Evolutionary conservation across 176 grass and related monocot genomes (phyloP).

Genomic region (Triticum monococcum): DNA sequence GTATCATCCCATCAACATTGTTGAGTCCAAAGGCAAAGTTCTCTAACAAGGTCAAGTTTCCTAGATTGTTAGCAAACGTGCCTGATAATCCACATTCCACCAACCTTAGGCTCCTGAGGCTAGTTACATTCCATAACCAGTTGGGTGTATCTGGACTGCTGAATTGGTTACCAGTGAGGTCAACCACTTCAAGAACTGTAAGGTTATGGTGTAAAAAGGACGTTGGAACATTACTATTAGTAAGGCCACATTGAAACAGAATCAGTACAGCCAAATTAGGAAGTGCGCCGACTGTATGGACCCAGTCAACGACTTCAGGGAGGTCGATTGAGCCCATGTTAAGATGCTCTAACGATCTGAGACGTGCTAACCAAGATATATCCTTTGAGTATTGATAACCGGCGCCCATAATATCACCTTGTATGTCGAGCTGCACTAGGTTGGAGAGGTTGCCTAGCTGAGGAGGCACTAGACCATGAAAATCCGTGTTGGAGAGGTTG

Average conservation of each 20-base stretch:
- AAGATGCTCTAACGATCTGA: constrained; percentile 14
- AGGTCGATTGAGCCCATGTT: background rate
- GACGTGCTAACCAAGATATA: constrained; percentile 30
- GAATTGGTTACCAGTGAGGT: background rate
- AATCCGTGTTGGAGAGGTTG: background rate
- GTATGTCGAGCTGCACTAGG: too few relatives aligned
- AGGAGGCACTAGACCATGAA: constrained; percentile 22
- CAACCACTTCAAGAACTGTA: background rate
- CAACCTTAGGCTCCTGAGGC: background rate
- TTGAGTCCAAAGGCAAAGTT: background rate
- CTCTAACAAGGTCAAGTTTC: background rate
- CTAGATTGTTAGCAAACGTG: background rate
- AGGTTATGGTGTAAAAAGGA: background rate
- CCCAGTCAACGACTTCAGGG: background rate
- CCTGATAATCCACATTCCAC: background rate
- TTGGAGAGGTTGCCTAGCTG: background rate
- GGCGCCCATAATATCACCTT: too few relatives aligned
- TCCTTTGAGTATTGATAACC: background rate
- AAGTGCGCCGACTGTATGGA: background rate
- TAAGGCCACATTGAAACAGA: too few relatives aligned
- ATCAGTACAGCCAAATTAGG: background rate
- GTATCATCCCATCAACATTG: background rate
- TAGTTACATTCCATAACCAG: background rate
- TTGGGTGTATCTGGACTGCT: background rate
- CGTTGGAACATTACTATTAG: background rate